Conservation (phyloP, 306 rosid genomes). For the Pterocarpus macrocarpus region DNA sequence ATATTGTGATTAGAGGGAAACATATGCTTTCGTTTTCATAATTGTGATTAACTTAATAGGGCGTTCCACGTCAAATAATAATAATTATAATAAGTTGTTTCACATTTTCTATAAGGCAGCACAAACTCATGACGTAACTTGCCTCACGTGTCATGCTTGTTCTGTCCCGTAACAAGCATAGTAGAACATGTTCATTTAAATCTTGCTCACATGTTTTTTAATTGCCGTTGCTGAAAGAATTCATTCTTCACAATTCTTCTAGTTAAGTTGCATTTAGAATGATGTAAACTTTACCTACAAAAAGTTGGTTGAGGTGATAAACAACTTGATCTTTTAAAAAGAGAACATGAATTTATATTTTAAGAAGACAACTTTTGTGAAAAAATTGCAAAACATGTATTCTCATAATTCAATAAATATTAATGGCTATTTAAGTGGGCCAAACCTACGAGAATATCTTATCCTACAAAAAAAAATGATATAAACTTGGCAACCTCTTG, state of each 20-base stretch:
- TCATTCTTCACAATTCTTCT: background rate
- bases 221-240: background rate
- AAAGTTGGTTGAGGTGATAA: no score
- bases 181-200: slow-evolving; percentile 25
- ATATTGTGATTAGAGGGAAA: background rate
- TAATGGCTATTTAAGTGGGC: no score
- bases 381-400: no score
- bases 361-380: no score
- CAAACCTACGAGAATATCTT: no score
- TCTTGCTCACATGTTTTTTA: slow-evolving; percentile 2
- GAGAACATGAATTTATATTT: no score
- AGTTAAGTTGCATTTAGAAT: background rate
- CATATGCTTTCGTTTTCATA: background rate
- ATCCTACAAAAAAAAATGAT: no score
- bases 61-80: background rate
- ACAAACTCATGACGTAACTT: slow-evolving; percentile 6
- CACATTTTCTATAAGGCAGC: background rate
- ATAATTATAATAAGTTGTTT: no score
- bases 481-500: no score
- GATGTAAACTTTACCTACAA: background rate
- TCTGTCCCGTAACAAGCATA: slow-evolving; percentile 26
- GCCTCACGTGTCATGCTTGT: slow-evolving; percentile 18
- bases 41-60: background rate
- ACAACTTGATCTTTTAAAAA: no score
- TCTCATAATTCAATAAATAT: no score